Conservation (phyloP, 441 rosid genomes). For the Arabidopsis lyrata region DNA sequence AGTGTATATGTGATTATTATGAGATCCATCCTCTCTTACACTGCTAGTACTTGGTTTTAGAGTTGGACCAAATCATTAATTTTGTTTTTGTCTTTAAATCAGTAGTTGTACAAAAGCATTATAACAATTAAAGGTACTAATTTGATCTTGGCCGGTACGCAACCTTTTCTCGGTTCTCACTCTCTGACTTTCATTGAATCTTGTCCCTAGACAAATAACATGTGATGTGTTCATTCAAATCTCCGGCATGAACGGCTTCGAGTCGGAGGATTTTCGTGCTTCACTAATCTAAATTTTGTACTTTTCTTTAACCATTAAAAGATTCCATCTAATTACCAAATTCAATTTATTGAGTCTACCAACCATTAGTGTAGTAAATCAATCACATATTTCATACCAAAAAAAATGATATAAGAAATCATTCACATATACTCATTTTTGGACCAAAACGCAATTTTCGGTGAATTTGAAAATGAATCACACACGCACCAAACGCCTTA, state of each 20-base stretch:
- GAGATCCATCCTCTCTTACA: conserved; percentile 21
- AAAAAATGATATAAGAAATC: too few species aligned
- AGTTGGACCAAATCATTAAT: conserved; percentile 2
- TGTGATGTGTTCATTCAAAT: conserved; percentile 39
- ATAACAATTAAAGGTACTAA: conserved; percentile 12
- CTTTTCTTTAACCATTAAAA: conserved; percentile 28
- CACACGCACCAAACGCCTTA: conserved; percentile 20
- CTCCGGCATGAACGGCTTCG: conserved; percentile 38
- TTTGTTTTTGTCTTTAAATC: not conserved
- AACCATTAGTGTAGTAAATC: not conserved
- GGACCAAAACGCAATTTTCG: conserved; percentile 22
- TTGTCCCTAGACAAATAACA: conserved; percentile 45
- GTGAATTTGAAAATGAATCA: not conserved
- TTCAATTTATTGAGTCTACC: not conserved
- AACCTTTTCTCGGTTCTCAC: conserved; percentile 28
- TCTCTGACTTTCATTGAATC: conserved; percentile 39
- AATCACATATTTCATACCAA: not conserved
- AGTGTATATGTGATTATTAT: not conserved
- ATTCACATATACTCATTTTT: too few species aligned
- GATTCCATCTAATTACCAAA: conserved; percentile 38
- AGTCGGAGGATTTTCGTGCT: conserved; percentile 34
- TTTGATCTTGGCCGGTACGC: conserved; percentile 38
- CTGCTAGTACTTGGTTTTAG: not conserved
- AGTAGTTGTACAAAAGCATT: not conserved
- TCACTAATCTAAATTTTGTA: not conserved